Base-by-base conservation (phyloP, 2,329 filamentous ascomycete species). In the Rachicladosporium sp. region DNA sequence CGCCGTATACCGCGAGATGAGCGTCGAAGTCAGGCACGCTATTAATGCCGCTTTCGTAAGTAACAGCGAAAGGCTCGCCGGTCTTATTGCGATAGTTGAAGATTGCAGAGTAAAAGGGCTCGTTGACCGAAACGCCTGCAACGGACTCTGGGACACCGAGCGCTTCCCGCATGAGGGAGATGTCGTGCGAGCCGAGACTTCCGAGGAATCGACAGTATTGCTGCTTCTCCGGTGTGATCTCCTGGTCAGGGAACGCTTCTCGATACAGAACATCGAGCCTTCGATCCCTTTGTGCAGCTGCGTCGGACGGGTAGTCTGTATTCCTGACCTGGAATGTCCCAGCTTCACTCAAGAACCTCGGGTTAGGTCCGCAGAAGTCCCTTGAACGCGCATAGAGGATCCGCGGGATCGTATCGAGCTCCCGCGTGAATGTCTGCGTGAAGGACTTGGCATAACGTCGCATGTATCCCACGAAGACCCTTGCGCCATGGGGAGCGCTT, bases 381-480 rank as follows among this genome's bases (percentile, higher is more conserved):
- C 67, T 51, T 1, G 70, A 63, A 1, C 74, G 60, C 0, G 69
- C 75, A 47, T 80, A 79, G 12, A 66, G 56, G 9, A 80, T 71
- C 35, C 67, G 62, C 0, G 63, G 65, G 27, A 78, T 65, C 0
- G 54, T 56, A 0, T 60, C 66, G 0, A 80, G 59, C 45, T 80
- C 75, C 6, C 60, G 53, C 43, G 67, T 60, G 31, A 78, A 65
- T 0, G 70, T 67, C 15, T 71, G 63, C 0, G 63, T 55, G 45
- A 78, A 78, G 1, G 67, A 64, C 0, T 69, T 57, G 0, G 76
- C 74, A 48, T 78, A 77, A n/a, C 76, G 65, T 12, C 76, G 62
- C 64, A 76, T 76, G 40, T 73, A 76, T 2, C 74, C 74, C 0
- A 80, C 71, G 49, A 80, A 73, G 2, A 77, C 64, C 23, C 54